Base-by-base conservation (phyloP, 257 asterid species). In the Solanum tarijense region DNA sequence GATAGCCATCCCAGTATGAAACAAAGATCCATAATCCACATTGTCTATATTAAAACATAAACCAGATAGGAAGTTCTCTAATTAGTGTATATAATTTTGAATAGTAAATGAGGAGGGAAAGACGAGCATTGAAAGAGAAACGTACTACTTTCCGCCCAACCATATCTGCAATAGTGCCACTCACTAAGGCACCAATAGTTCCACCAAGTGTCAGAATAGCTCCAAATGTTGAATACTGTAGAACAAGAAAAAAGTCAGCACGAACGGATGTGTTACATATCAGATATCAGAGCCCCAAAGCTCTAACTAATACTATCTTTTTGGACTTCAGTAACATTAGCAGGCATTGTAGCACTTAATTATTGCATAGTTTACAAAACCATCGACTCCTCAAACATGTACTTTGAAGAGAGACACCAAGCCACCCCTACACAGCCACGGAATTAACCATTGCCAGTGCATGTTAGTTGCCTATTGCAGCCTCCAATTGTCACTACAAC, bases 151-250 rank as follows among this genome's bases (percentile, higher is more conserved):
- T 85, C 71, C 89, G 87, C 18, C 91, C 91, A 36, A 85, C 52
- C 65, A 79, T 78, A 72, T 85, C 90, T 31, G 91, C 86, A 27
- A 87, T 9, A 68, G 41, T 86, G 82, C 91, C 90, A 81, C 91
- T 85, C 75, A 81, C 35, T 58, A 88, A 79, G 48, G 91, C 76
- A 20, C 91, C 91, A 0, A 89, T 34, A 83, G 86, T 86, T 60
- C 90, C 85, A 76, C 91, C 90, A 41, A 89, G 86, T 62, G 88
- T 87, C 86, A 82, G 32, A 29, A 89, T 29, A 18, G 91, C 88
- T 41, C 91, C 91, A 87, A 89, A 78, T 48, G 85, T 21, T 12
- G 91, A 89, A 71, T 89, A 88, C 91, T 87, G 85, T 12, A 83
- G 32, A 65, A 41, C 13, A 62, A 68, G 38, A 34, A 34, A 7